Evolutionary conservation across 306 rosid genomes (phyloP), one percentile per base, ranked within the genome.

Genomic region (Trichosanthes truncata): DNA sequence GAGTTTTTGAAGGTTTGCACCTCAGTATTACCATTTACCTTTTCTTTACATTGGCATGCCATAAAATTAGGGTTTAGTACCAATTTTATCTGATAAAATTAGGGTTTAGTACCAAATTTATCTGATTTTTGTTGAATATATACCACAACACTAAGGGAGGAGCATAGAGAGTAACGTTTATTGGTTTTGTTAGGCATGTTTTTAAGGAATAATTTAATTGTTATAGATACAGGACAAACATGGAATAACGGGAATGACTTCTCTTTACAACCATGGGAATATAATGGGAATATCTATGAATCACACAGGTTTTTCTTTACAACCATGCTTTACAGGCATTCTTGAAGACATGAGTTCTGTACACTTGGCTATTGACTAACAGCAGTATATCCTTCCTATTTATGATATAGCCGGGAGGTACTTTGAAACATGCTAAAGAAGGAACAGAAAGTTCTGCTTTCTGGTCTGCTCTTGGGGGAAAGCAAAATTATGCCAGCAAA

Each of bases 381-480:
- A 48, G 26, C 0, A 25, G 25, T 61, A 21, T 83, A 72, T 79
- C 75, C 63, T 79, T 87, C 14, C 79, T 82, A 56, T 72, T 60
- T 60, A 67, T 65, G 11, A 49, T 87, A 78, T 95, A 96, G 99
- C 98, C 99, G 55, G 98, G 96, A 85, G 92, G 81, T 87, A 35
- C 89, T 57, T 66, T 90, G 80, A 96, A 96, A 89, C 94, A 89
- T 84, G 92, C 98, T 29, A 96, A 96, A 89, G 99, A 96, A 87
- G 98, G 98, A 82, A 96, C 98, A 79, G 99, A 96, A 88, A 96
- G 92, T 89, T 91, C 98, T 74, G 66, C 88, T 63, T 96, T 96
- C 91, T 96, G 99, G 99, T 88, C 75, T 85, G 88, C 97, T 38
- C 90, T 93, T 75, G 99, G 99, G 65, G 99, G 99, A 80, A 93